These are phyloP conservation scores for Noccaea caerulescens DNA, from an alignment of 345 rosid genomes.

Conservation along the genomic window DNA sequence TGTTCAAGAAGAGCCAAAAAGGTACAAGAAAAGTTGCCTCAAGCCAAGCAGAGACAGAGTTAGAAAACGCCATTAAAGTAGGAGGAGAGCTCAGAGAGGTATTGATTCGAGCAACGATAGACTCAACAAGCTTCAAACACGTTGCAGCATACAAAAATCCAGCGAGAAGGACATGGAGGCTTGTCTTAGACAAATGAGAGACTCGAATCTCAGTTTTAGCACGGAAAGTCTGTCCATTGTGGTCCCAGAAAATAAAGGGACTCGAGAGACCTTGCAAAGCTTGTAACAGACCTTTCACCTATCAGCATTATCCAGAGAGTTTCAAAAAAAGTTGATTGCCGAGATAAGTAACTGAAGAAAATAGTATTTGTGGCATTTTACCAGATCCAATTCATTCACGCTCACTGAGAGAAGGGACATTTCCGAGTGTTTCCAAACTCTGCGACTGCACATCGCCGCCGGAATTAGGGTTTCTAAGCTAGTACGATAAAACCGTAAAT, in stretches of 20 bases:
- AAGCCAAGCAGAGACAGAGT: slow-evolving; percentile 72
- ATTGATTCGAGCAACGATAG: slow-evolving; percentile 49
- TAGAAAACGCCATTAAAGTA: slow-evolving; percentile 77
- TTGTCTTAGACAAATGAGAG: slow-evolving; percentile 69
- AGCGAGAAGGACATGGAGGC: slow-evolving; percentile 61
- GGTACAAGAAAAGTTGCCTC: slow-evolving; percentile 40
- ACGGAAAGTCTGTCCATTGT: slow-evolving; percentile 45
- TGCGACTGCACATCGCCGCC: slow-evolving; percentile 24
- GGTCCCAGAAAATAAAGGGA: slow-evolving; percentile 70
- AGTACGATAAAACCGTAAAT: too few species aligned
- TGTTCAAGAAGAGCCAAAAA: neutral
- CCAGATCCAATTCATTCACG: slow-evolving; percentile 67
- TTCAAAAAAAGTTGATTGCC: neutral
- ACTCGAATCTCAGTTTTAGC: slow-evolving; percentile 59
- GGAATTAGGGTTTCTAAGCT: slow-evolving; percentile 46
- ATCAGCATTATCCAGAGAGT: neutral
- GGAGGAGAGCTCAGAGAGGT: slow-evolving; percentile 45
- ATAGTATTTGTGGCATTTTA: slow-evolving; percentile 29
- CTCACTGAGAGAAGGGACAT: slow-evolving; percentile 36
- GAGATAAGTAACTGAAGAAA: neutral
- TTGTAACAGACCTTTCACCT: slow-evolving; percentile 68
- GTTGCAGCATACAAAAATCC: slow-evolving; percentile 75
- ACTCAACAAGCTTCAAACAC: slow-evolving; percentile 72
- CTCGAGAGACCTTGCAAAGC: slow-evolving; percentile 82
- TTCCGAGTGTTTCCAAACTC: slow-evolving; percentile 20